Conservation (phyloP, 169 alveolate genomes). For the Cryptosporidium sp. region DNA sequence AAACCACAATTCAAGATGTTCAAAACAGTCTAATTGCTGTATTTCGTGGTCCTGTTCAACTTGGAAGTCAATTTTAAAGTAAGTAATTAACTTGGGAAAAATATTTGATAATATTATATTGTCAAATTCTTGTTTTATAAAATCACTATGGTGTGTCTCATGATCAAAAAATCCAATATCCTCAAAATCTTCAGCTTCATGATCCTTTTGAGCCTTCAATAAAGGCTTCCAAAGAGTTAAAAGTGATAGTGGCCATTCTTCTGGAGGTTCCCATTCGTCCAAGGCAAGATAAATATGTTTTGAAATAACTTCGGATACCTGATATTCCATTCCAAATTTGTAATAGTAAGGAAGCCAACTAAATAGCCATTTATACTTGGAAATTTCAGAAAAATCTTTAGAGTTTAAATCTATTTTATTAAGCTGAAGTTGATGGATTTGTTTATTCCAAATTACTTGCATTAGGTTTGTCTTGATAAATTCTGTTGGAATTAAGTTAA, state of each 20-base stretch:
- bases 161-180: not conserved
- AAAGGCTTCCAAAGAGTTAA: constrained; percentile 40
- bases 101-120: not conserved
- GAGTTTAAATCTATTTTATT: not conserved
- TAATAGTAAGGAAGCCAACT: constrained; percentile 52
- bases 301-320: constrained; percentile 15
- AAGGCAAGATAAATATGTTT: constrained; percentile 1
- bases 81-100: constrained; percentile 28
- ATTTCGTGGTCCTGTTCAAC: not conserved
- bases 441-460: constrained; percentile 45
- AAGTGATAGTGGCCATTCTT: constrained; percentile 39
- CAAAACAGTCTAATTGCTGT: constrained; percentile 19
- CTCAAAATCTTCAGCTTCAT: not conserved
- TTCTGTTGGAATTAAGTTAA: constrained; percentile 25
- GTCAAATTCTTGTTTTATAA: constrained; percentile 8
- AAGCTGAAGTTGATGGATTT: constrained; percentile 29
- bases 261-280: constrained; percentile 67
- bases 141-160: not conserved
- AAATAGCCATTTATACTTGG: constrained; percentile 50
- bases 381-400: not conserved
- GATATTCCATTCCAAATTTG: constrained; percentile 39
- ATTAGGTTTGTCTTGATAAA: constrained; percentile 9
- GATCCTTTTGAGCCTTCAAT: constrained; percentile 1
- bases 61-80: not conserved
- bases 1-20: constrained; percentile 24